These are phyloP conservation scores for Venturia carpophila DNA, from an alignment of 2,329 filamentous ascomycete genomes.

Conservation along the genomic window DNA sequence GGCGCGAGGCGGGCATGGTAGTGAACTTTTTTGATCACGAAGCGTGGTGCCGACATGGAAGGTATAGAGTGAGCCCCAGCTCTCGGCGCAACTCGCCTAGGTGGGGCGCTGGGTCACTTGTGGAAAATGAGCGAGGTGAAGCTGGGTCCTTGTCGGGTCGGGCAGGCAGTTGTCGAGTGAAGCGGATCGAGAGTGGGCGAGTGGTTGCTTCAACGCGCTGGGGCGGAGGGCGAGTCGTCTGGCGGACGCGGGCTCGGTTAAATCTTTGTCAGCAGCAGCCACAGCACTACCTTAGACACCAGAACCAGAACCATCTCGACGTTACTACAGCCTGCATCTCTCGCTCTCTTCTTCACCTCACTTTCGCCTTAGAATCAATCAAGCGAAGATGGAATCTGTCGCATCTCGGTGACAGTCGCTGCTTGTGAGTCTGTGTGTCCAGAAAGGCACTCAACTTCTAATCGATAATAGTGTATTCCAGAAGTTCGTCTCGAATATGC, in stretches of 20 bases:
- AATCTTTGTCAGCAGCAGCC: not conserved
- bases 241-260: no score
- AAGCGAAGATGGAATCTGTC: not conserved
- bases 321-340: not conserved
- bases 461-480: not conserved
- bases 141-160: not conserved
- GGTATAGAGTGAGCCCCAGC: not conserved
- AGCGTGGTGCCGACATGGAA: not conserved
- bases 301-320: no score
- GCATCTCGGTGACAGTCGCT: no score
- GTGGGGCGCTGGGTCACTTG: not conserved
- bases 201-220: not conserved
- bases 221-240: not conserved
- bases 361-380: not conserved
- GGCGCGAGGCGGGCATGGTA: constrained; percentile 69
- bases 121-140: not conserved
- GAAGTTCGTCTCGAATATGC: not conserved
- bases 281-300: no score
- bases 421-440: not conserved
- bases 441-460: not conserved
- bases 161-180: not conserved
- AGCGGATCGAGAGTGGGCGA: not conserved
- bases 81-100: constrained; percentile 5
- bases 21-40: constrained; percentile 11
- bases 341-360: not conserved